These are phyloP conservation scores for Fusarium tjaetaba DNA, from an alignment of 2,329 filamentous ascomycete genomes.

Conservation along the genomic window DNA sequence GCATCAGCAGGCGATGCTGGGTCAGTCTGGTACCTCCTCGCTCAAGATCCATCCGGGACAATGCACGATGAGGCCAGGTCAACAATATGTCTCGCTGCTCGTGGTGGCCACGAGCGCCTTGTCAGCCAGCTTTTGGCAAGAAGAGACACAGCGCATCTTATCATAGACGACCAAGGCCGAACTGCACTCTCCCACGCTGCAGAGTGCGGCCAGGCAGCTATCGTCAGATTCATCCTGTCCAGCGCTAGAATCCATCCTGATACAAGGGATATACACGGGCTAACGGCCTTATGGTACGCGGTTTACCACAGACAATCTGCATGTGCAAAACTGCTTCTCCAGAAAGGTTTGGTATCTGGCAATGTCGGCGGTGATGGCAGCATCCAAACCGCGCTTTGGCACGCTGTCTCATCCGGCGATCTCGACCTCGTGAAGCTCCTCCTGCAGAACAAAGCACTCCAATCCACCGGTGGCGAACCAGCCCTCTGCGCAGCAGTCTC, in stretches of 20 bases:
- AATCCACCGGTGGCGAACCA: not conserved
- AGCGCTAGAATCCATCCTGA: not conserved
- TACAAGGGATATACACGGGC: not conserved
- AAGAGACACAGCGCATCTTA: not conserved
- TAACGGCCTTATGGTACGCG: not conserved
- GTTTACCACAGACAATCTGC: fast-evolving
- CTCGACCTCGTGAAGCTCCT: not conserved
- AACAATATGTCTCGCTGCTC: not conserved
- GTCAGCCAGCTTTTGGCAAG: not conserved
- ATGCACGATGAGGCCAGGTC: fast-evolving
- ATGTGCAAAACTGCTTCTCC: not conserved
- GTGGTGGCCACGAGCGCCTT: not conserved
- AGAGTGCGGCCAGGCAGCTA: not conserved
- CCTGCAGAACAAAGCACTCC: not conserved
- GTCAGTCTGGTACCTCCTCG: not conserved
- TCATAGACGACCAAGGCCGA: not conserved
- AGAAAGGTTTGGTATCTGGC: not conserved
- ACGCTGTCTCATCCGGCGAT: not conserved
- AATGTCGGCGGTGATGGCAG: not conserved
- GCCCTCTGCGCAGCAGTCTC: not conserved
- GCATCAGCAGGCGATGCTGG: not conserved
- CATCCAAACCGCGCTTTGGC: not conserved
- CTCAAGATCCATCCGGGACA: fast-evolving
- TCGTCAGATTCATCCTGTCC: not conserved
- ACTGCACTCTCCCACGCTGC: conserved; percentile 8